Conservation (phyloP, 2,329 filamentous ascomycete species). For the Pseudocercospora musae region DNA sequence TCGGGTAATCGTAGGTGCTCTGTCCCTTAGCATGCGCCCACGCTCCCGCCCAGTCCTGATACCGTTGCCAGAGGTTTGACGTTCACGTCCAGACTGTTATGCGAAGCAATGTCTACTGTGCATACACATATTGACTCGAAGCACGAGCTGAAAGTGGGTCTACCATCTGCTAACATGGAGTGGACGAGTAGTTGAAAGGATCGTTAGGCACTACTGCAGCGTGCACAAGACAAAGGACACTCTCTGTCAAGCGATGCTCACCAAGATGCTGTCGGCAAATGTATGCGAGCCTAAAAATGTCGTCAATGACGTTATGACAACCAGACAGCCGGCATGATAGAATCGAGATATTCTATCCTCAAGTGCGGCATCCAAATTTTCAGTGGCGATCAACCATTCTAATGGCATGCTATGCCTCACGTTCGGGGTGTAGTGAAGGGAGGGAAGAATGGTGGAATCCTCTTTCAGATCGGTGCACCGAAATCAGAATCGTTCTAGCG, state of each 20-base stretch:
- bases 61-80: neutral
- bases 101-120: neutral
- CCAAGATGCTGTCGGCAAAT: neutral
- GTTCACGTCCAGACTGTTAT: neutral
- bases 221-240: too few species aligned
- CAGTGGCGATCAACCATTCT: too few species aligned
- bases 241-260: too few species aligned
- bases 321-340: neutral
- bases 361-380: neutral
- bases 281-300: neutral
- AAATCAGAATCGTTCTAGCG: neutral
- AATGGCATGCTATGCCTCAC: neutral
- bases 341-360: neutral
- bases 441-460: neutral
- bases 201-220: too few species aligned
- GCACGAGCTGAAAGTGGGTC: too few species aligned
- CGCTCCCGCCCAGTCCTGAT: neutral
- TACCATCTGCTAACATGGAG: too few species aligned
- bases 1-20: neutral
- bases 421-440: neutral
- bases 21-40: neutral
- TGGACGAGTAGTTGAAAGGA: too few species aligned
- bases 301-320: too few species aligned
- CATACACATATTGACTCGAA: neutral
- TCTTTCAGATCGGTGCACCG: neutral